phyloP scores from a whole-genome alignment of 208 protist species.

The Wallacemonas sp. region DNA sequence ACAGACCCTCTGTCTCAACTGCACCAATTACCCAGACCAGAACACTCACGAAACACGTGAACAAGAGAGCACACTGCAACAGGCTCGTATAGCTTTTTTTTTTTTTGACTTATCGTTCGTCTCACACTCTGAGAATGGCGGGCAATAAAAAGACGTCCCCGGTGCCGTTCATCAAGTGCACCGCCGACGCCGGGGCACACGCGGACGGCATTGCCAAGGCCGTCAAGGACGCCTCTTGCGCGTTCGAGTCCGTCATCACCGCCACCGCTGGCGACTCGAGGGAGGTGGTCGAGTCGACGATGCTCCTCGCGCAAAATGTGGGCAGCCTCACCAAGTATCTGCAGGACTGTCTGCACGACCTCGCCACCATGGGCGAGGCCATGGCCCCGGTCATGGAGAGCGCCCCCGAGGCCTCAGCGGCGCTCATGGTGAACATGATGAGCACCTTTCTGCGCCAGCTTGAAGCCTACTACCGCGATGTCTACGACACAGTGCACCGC shows the following conservation, averaged over 20 bases:
- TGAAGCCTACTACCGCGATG: conserved; percentile 42
- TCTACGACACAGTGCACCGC: conserved; percentile 24
- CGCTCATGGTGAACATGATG: conserved; percentile 72
- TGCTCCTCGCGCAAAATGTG: conserved; percentile 26
- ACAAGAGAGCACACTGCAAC: too few species aligned
- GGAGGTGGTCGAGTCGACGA: conserved; percentile 9
- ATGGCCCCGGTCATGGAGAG: conserved; percentile 60
- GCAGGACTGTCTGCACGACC: conserved; percentile 53
- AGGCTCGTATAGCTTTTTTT: too few species aligned
- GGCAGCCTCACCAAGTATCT: conserved; percentile 27
- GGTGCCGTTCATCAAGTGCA: conserved; percentile 17
- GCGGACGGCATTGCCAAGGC: conserved; percentile 10
- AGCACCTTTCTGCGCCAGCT: conserved; percentile 60
- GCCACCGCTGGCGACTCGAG: background rate
- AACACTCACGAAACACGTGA: too few species aligned
- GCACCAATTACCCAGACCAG: too few species aligned
- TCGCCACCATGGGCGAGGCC: conserved; percentile 64
- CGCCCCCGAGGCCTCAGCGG: conserved; percentile 42
- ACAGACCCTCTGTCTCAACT: too few species aligned
- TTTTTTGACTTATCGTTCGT: too few species aligned
- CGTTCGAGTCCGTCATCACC: conserved; percentile 18
- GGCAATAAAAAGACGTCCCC: conserved; percentile 5
- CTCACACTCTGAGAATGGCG: too few species aligned
- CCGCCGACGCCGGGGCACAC: conserved; percentile 8
- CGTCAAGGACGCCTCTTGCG: conserved; percentile 15